Evolutionary conservation across 768 basidiomycete genomes (phyloP).

Genomic region (Zangia roseola): DNA sequence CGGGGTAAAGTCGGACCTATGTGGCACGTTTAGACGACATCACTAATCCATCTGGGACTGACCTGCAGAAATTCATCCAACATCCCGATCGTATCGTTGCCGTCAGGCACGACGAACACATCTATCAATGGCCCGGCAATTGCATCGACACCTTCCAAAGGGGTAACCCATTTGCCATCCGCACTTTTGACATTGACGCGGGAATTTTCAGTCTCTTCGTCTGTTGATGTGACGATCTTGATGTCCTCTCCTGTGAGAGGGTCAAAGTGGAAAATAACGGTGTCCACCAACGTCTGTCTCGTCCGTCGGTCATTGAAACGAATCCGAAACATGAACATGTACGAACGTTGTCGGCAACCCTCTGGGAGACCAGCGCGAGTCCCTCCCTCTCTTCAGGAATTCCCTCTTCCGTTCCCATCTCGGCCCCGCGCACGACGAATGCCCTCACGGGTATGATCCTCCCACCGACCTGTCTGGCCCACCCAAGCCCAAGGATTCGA

Average conservation of each 20-base stretch:
- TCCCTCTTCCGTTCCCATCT: conserved; percentile 24
- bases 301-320: conserved; percentile 6
- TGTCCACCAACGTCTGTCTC: conserved; percentile 58
- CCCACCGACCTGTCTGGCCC: conserved; percentile 58
- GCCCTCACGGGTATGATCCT: conserved; percentile 58
- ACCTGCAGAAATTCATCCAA: conserved; percentile 81
- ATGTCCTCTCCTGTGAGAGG: conserved; percentile 75
- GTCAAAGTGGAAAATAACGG: conserved; percentile 74
- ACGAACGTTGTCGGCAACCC: conserved; percentile 61
- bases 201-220: neutral
- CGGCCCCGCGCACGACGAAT: conserved; percentile 42
- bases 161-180: conserved; percentile 25
- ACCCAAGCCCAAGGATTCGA: conserved; percentile 70
- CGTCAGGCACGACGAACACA: conserved; percentile 49
- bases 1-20: conserved; percentile 68
- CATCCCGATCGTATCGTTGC: conserved; percentile 54
- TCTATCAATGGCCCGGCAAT: conserved; percentile 61
- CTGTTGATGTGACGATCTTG: conserved; percentile 24
- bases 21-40: neutral
- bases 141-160: conserved; percentile 59
- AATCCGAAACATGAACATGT: neutral
- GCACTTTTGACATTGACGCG: neutral
- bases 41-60: conserved; percentile 8
- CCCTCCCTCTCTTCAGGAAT: conserved; percentile 37
- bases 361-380: conserved; percentile 61